phyloP scores from a whole-genome alignment of 2,329 filamentous ascomycete genomes.

The Trichoderma asperellum region DNA sequence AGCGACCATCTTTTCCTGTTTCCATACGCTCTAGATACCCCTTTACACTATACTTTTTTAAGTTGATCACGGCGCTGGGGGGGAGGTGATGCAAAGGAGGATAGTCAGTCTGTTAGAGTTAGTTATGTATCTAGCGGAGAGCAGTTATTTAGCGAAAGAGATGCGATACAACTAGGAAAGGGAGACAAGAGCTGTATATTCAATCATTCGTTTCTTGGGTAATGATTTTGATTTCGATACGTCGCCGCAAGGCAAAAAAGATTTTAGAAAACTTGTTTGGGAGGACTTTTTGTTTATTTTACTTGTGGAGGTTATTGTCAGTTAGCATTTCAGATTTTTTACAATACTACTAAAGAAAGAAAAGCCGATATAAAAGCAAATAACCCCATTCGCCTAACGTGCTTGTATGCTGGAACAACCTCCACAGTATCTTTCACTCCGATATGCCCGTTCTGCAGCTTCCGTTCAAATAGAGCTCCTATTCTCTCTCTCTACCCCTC shows the following conservation, averaged over 20 bases:
- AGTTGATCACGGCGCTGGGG: conserved; percentile 21
- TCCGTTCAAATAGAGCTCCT: background rate
- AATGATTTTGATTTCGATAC: conserved; percentile 23
- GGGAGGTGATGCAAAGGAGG: background rate
- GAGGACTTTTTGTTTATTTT: background rate
- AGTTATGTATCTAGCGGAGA: background rate
- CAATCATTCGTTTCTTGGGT: conserved; percentile 21
- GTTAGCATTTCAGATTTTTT: background rate
- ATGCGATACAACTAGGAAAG: background rate
- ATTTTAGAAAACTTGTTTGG: background rate
- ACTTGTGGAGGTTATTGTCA: conserved; percentile 9
- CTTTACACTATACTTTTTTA: conserved; percentile 24
- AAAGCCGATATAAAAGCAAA: background rate
- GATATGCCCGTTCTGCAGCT: background rate
- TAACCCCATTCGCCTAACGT: background rate
- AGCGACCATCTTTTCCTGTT: conserved; percentile 22
- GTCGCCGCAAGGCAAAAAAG: conserved; percentile 22
- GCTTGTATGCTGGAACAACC: background rate
- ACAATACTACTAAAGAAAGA: background rate
- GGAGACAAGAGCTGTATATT: conserved; percentile 17
- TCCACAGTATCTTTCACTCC: background rate
- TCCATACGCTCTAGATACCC: conserved; percentile 29
- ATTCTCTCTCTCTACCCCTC: no score
- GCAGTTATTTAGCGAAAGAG: background rate
- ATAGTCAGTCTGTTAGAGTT: background rate